Percentiles rank a stretch among this genome's conserved stretches.
phyloP scores from a whole-genome alignment of 2,329 filamentous ascomycete genomes.

The Colletotrichum gigasporum region DNA sequence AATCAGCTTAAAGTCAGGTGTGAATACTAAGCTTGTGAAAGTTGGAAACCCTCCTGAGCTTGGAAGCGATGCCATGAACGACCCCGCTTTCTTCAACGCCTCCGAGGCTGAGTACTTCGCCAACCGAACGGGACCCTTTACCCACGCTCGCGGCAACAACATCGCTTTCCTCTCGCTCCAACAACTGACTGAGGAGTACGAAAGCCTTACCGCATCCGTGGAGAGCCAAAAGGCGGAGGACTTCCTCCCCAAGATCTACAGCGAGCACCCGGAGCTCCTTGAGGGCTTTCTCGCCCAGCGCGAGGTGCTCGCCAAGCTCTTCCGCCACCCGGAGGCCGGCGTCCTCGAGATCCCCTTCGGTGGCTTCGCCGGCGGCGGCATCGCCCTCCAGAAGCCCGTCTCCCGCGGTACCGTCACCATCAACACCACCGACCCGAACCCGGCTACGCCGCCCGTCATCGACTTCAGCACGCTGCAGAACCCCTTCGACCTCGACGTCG shows the following conservation, averaged over 20 bases:
- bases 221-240: constrained; percentile 42
- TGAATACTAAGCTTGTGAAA: background rate
- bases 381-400: constrained; percentile 49
- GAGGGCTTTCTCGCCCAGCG: constrained; percentile 50
- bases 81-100: constrained; percentile 44
- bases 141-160: constrained; percentile 36
- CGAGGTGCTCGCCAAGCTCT: constrained; percentile 39
- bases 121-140: constrained; percentile 42
- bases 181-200: constrained; percentile 38
- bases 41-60: constrained; percentile 22
- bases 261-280: constrained; percentile 42
- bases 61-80: constrained; percentile 38
- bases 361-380: constrained; percentile 37
- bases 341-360: constrained; percentile 43
- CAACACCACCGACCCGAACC: constrained; percentile 41
- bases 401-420: constrained; percentile 50
- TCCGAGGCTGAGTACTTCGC: constrained; percentile 42
- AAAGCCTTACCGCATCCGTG: constrained; percentile 40
- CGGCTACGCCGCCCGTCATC: constrained; percentile 43
- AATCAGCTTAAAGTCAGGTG: background rate
- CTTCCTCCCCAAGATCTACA: constrained; percentile 42
- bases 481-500: constrained; percentile 46
- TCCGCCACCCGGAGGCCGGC: constrained; percentile 37
- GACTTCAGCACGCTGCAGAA: constrained; percentile 50
- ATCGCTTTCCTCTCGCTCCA: constrained; percentile 32